Percentiles rank a stretch among this genome's conserved stretches.
Conservation (phyloP, 108 stramenopile genomes). For the Nitzschia sp. region DNA sequence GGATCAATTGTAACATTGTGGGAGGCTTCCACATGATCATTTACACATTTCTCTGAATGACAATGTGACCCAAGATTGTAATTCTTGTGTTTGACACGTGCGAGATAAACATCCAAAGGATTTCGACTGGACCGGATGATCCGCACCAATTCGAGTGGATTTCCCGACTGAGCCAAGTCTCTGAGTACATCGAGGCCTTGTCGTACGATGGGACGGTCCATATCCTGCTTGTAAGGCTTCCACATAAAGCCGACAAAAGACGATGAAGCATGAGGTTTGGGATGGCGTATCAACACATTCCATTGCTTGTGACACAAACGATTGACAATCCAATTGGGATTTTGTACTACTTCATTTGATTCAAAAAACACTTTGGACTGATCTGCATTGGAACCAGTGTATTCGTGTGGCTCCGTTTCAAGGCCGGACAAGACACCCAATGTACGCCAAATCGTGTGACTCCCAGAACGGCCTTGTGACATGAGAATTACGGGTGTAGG, state of each 20-base stretch:
- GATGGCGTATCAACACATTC: neutral
- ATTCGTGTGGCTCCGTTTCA: neutral
- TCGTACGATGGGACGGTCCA: neutral
- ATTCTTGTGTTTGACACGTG: neutral
- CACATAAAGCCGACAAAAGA: neutral
- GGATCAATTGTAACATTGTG: neutral
- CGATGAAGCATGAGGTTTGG: neutral
- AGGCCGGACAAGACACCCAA: neutral
- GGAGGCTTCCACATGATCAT: neutral
- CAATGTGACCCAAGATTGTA: neutral
- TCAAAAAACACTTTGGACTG: slow-evolving; percentile 1
- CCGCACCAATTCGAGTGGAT: neutral
- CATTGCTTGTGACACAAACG: neutral
- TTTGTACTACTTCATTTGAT: neutral
- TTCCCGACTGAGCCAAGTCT: neutral
- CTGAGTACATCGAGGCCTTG: neutral
- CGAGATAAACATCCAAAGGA: neutral
- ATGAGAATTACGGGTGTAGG: neutral
- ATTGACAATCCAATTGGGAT: slow-evolving; percentile 1
- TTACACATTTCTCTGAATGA: neutral
- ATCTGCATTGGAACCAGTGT: neutral
- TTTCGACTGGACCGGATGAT: neutral
- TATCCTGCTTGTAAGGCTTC: neutral
- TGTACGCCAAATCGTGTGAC: neutral
- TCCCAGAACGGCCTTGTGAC: slow-evolving; percentile 4